Percentiles rank a stretch among this genome's conserved stretches.
Conservation (phyloP, 2,329 filamentous ascomycete species). For the Polychaeton citri region DNA sequence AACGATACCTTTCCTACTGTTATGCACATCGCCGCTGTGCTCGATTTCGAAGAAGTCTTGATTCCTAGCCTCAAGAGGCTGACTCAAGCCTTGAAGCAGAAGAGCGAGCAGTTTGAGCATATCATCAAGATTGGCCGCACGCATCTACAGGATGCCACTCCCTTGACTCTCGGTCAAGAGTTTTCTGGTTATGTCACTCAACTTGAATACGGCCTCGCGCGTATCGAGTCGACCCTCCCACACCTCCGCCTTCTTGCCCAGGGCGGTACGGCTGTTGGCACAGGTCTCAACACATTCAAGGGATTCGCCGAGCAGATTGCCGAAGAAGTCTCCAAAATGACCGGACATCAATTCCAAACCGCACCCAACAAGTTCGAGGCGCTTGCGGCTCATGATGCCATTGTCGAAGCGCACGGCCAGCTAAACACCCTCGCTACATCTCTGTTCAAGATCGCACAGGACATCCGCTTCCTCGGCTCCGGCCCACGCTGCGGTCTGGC, state of each 20-base stretch:
- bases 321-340: constrained; percentile 80
- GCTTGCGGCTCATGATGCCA: constrained; percentile 85
- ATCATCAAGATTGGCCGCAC: constrained; percentile 99
- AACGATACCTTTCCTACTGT: constrained; percentile 99
- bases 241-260: constrained; percentile 80
- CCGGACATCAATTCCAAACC: constrained; percentile 84
- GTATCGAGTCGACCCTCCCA: constrained; percentile 69
- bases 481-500: constrained; percentile 91
- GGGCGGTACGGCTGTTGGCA: constrained; percentile 92
- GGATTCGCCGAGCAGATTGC: constrained; percentile 93
- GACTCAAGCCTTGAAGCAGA: constrained; percentile 70
- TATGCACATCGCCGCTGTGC: constrained; percentile 96
- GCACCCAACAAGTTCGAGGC: constrained; percentile 99
- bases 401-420: constrained; percentile 85
- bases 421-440: constrained; percentile 87
- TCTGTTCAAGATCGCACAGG: constrained; percentile 95
- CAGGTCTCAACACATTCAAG: constrained; percentile 92
- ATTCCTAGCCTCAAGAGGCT: constrained; percentile 73
- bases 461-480: constrained; percentile 91
- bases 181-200: constrained; percentile 96
- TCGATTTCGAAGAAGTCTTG: constrained; percentile 79
- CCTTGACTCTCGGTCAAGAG: constrained; percentile 88
- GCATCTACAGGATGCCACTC: constrained; percentile 93
- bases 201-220: constrained; percentile 78
- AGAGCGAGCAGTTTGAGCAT: constrained; percentile 77